Evolutionary conservation across 1,284 basidiomycete species (phyloP).

Genomic region (Melampsora americana): DNA sequence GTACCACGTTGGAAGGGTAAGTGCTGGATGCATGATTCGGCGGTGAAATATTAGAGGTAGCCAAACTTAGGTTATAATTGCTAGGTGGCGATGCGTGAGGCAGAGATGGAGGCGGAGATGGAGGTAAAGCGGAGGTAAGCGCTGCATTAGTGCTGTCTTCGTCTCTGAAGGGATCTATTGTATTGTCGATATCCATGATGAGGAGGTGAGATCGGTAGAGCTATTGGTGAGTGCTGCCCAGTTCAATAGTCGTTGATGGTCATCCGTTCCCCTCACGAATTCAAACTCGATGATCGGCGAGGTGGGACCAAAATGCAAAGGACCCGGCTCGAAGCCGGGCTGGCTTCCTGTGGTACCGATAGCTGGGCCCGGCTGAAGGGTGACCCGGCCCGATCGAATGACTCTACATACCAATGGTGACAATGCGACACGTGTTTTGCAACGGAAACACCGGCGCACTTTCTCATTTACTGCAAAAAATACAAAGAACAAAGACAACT

Average conservation of each 20-base stretch:
- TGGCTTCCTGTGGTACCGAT: too few relatives aligned
- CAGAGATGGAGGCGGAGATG: slow-evolving; percentile 14
- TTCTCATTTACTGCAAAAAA: too few relatives aligned
- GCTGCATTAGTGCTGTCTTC: background rate
- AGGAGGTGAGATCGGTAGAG: background rate
- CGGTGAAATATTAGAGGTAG: slow-evolving; percentile 15
- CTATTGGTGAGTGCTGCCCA: background rate
- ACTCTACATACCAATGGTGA: too few relatives aligned
- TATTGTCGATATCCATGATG: slow-evolving; percentile 9
- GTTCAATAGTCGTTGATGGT: background rate
- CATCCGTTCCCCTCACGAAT: too few relatives aligned
- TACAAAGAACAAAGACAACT: too few relatives aligned
- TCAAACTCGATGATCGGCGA: too few relatives aligned
- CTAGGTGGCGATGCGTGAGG: slow-evolving; percentile 12
- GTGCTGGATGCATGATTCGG: slow-evolving; percentile 22
- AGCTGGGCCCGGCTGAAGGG: too few relatives aligned
- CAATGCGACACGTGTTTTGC: too few relatives aligned
- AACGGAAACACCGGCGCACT: too few relatives aligned
- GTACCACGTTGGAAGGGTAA: slow-evolving; percentile 6
- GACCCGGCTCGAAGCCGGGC: too few relatives aligned
- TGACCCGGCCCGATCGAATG: too few relatives aligned
- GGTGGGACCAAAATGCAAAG: too few relatives aligned
- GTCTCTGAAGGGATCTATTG: slow-evolving; percentile 36
- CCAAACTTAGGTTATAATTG: slow-evolving; percentile 7
- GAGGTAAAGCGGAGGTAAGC: background rate